These are phyloP conservation scores for Pseudoturritis turrita DNA, from an alignment of 345 rosid species.

Conservation along the genomic window DNA sequence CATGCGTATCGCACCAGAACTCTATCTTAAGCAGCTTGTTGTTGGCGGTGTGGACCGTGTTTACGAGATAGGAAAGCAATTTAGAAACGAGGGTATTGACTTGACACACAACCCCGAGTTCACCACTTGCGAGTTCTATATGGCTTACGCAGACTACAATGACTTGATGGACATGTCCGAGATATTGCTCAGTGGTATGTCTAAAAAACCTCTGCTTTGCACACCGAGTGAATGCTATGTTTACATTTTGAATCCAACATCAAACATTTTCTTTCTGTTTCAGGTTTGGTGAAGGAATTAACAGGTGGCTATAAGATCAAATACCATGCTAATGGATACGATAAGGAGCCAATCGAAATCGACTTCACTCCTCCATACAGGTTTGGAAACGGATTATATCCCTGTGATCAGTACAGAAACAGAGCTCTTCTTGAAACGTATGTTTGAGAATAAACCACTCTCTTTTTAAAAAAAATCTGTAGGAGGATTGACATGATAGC, in stretches of 20 bases:
- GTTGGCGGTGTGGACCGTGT: constrained; percentile 86
- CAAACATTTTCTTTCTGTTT: background rate
- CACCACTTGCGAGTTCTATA: constrained; percentile 94
- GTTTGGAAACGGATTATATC: too few species aligned
- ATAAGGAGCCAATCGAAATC: constrained; percentile 78
- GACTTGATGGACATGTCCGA: constrained; percentile 88
- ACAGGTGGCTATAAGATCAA: constrained; percentile 81
- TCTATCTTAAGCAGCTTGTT: constrained; percentile 72
- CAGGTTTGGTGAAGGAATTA: constrained; percentile 78
- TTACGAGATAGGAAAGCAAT: constrained; percentile 92
- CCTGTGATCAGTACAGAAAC: too few species aligned
- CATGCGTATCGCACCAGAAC: constrained; percentile 96
- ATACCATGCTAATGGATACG: constrained; percentile 72
- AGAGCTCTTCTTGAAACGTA: background rate
- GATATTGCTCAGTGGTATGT: constrained; percentile 71
- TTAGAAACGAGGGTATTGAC: constrained; percentile 94
- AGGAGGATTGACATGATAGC: too few species aligned
- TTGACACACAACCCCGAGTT: constrained; percentile 93
- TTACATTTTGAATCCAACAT: background rate
- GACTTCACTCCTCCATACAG: constrained; percentile 91
- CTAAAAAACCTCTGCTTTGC: background rate
- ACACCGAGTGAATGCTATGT: background rate
- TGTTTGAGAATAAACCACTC: too few species aligned
- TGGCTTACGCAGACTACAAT: constrained; percentile 89
- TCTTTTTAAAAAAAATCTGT: too few species aligned